Percentiles rank a stretch among this genome's conserved stretches.
phyloP scores from a whole-genome alignment of 768 basidiomycete species.

The Russula abietina region DNA sequence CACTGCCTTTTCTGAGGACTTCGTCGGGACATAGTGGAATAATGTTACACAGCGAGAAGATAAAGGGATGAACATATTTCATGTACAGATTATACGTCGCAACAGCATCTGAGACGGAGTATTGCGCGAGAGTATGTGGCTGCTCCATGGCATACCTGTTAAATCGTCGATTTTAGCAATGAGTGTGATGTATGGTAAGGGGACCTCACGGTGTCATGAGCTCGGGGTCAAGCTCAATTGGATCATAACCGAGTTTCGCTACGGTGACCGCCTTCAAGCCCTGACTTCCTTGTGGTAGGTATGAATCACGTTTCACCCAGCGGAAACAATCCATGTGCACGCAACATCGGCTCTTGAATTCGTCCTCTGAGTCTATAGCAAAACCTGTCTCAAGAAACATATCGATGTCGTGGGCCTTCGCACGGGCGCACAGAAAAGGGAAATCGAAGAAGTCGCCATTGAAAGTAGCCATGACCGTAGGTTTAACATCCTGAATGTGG shows the following conservation, averaged over 20 bases:
- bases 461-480: constrained; percentile 96
- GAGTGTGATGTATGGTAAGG: neutral
- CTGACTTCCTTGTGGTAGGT: constrained; percentile 96
- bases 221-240: constrained; percentile 95
- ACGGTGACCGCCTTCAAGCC: constrained; percentile 97
- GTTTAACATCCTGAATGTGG: constrained; percentile 88
- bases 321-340: constrained; percentile 99
- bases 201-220: constrained; percentile 89
- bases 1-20: constrained; percentile 90
- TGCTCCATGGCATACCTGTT: constrained; percentile 91
- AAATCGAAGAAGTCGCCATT: constrained; percentile 99
- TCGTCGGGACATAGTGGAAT: constrained; percentile 97
- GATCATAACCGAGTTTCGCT: constrained; percentile 92
- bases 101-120: constrained; percentile 99
- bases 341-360: constrained; percentile 88
- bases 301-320: constrained; percentile 99
- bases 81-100: constrained; percentile 99
- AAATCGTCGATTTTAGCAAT: neutral
- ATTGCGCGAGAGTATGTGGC: constrained; percentile 89
- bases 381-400: constrained; percentile 97
- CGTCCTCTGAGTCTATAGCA: constrained; percentile 83
- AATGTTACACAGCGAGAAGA: constrained; percentile 98
- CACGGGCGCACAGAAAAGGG: constrained; percentile 85
- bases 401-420: constrained; percentile 85
- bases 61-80: constrained; percentile 99